A percentile compares a stretch with the other conserved stretches of the same genome.
Conservation (phyloP, 805 yeast genomes). For the Candida tammaniensis region DNA sequence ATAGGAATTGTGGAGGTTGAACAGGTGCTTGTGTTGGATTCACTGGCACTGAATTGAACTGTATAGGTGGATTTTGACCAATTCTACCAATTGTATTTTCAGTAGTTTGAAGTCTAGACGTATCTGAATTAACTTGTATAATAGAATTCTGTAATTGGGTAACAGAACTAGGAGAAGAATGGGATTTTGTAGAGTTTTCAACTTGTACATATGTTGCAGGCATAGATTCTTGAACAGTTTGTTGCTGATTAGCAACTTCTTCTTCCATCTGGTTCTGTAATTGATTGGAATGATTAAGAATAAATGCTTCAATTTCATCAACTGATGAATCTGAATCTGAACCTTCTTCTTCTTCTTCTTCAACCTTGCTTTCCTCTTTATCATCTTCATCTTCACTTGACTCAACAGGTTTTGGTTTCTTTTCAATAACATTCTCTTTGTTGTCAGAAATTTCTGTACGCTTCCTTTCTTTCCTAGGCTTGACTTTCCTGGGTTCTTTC, state of each 20-base stretch:
- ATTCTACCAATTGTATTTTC: too few relatives aligned
- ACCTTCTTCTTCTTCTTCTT: conserved; percentile 1
- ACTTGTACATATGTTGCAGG: neutral
- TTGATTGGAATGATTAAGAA: conserved; percentile 31
- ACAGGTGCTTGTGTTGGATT: neutral
- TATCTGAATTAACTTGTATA: conserved; percentile 1
- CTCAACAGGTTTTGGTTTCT: neutral
- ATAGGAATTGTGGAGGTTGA: neutral
- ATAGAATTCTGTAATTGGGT: neutral
- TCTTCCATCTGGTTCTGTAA: conserved; percentile 14
- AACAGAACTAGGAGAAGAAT: neutral
- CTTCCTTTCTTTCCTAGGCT: conserved; percentile 1
- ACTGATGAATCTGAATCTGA: conserved; percentile 17
- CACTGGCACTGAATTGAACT: too few relatives aligned
- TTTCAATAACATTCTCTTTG: neutral
- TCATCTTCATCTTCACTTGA: conserved; percentile 4
- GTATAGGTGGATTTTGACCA: too few relatives aligned
- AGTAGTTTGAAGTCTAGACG: conserved; percentile 1
- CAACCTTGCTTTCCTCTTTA: conserved; percentile 3
- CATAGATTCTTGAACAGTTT: neutral
- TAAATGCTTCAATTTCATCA: conserved; percentile 37
- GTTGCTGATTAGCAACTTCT: neutral
- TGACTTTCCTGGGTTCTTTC: neutral
- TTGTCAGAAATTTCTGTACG: too few relatives aligned
- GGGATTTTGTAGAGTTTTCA: neutral